Percentiles rank a stretch among this genome's conserved stretches.
phyloP scores from a whole-genome alignment of 495 filamentous ascomycete species.

The Penicillium mononematosum region DNA sequence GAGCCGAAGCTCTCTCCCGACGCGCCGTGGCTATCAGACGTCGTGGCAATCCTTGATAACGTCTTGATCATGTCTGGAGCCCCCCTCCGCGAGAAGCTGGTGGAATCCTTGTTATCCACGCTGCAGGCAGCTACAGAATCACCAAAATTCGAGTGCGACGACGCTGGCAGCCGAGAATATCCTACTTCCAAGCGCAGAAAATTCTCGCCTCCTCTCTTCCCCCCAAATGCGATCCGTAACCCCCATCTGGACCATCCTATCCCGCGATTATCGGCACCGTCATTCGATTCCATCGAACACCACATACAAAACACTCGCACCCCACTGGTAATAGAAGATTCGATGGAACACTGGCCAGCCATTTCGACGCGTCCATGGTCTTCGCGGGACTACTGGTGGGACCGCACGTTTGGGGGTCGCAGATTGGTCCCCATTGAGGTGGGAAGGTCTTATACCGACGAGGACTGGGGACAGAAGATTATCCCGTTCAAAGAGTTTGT shows the following conservation, averaged over 20 bases:
- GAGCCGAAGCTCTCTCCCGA: slow-evolving; percentile 13
- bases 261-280: slow-evolving; percentile 36
- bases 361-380: slow-evolving; percentile 67
- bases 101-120: slow-evolving; percentile 46
- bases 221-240: slow-evolving; percentile 36
- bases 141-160: not conserved
- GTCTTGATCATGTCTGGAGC: slow-evolving; percentile 81
- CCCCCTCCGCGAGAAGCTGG: slow-evolving; percentile 58
- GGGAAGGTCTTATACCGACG: slow-evolving; percentile 85
- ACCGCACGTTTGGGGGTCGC: slow-evolving; percentile 70
- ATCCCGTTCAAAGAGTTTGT: slow-evolving; percentile 75
- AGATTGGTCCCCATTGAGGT: slow-evolving; percentile 86
- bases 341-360: slow-evolving; percentile 75
- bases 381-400: slow-evolving; percentile 69
- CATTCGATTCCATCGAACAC: slow-evolving; percentile 63
- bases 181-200: slow-evolving; percentile 34
- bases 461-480: slow-evolving; percentile 81
- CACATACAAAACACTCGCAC: slow-evolving; percentile 53
- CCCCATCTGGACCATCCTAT: slow-evolving; percentile 41
- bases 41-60: slow-evolving; percentile 71
- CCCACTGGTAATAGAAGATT: slow-evolving; percentile 69
- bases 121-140: slow-evolving; percentile 29
- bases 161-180: not conserved
- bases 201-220: slow-evolving; percentile 36
- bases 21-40: slow-evolving; percentile 36